Base-by-base conservation (phyloP, 2,329 filamentous ascomycete species). In the Claviceps pazoutovae region DNA sequence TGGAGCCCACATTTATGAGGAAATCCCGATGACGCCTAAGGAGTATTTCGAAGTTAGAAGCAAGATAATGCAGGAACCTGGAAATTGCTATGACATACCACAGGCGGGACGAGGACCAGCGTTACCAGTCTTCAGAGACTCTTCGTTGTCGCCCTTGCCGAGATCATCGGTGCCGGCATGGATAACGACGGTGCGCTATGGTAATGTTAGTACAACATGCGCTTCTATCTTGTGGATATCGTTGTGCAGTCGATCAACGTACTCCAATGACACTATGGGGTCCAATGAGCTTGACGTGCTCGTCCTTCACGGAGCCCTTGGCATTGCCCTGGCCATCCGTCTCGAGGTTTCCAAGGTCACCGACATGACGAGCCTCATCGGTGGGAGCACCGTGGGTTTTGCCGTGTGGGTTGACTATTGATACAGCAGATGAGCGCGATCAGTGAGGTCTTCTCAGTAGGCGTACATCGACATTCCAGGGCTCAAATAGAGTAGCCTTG, bases 101-200 rank as follows among this genome's bases (percentile, higher is more conserved):
- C 93, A 98, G 68, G 93, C 93, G 68, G 93, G 93, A 67, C 93
- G 88, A 62, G 75, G 71, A 64, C 93, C 93, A 67, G 93, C 93
- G 70, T 97, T 98, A 61, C 93, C 93, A 59, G 93, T 98, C 84
- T 94, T 96, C 78, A 94, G 88, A 65, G 88, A 95, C 78, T 97
- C 89, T 74, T 91, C 88, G 74, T 87, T 83, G 62, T 74, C 87
- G 65, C 89, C 89, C 79, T 86, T 87, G 72, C 93, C 93, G 59
- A 98, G 88, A 68, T 98, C 93, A 68, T 98, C 93, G 60, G 91
- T 97, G 69, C 93, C 93, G 62, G 77, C 83, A 77, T 98, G 93
- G 65, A 94, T 82, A 64, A 98, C 93, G 57, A 98, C 80, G 60
- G 93, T 97, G 67, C 93, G 90, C 87, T 93, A 61, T 37, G 43